A percentile compares a stretch with the other conserved stretches of the same genome.
Conservation (phyloP, 805 yeast genomes). For the Tetrapisispora fleetii region DNA sequence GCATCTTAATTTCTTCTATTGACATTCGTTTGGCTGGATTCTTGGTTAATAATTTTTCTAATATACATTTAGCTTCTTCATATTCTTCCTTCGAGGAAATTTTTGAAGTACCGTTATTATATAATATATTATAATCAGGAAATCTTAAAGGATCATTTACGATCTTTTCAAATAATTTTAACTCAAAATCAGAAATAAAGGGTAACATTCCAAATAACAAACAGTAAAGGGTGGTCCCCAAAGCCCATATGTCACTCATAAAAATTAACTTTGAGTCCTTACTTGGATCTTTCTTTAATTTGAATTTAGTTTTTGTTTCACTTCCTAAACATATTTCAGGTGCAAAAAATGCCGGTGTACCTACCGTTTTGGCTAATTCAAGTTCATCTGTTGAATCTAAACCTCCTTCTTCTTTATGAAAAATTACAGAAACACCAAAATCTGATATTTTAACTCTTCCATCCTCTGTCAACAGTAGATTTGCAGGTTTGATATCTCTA, state of each 20-base stretch:
- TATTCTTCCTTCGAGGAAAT: constrained; percentile 36
- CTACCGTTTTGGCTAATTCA: constrained; percentile 91
- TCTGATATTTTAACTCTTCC: constrained; percentile 86
- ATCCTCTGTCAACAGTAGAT: constrained; percentile 59
- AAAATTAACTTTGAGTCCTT: constrained; percentile 50
- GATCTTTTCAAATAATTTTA: constrained; percentile 63
- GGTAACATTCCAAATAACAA: constrained; percentile 82
- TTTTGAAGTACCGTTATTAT: constrained; percentile 25
- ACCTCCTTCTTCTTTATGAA: constrained; percentile 9
- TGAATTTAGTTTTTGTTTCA: constrained; percentile 17
- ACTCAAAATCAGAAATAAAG: constrained; percentile 72
- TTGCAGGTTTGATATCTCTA: constrained; percentile 94
- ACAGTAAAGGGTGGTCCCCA: constrained; percentile 87
- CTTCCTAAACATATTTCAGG: constrained; percentile 76
- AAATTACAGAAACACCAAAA: constrained; percentile 77
- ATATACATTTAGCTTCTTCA: constrained; percentile 42
- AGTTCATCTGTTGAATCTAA: constrained; percentile 39
- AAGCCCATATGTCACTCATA: constrained; percentile 95
- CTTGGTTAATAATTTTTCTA: constrained; percentile 54
- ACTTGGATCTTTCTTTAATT: constrained; percentile 16
- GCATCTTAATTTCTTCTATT: constrained; percentile 61
- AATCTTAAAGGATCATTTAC: constrained; percentile 49
- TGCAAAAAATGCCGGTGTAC: constrained; percentile 94
- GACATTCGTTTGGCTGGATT: constrained; percentile 60
- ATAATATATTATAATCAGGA: constrained; percentile 36